Evolutionary conservation across 345 rosid genomes (phyloP), one percentile per base, ranked within the genome.

Genomic region (Moricandia arvensis): DNA sequence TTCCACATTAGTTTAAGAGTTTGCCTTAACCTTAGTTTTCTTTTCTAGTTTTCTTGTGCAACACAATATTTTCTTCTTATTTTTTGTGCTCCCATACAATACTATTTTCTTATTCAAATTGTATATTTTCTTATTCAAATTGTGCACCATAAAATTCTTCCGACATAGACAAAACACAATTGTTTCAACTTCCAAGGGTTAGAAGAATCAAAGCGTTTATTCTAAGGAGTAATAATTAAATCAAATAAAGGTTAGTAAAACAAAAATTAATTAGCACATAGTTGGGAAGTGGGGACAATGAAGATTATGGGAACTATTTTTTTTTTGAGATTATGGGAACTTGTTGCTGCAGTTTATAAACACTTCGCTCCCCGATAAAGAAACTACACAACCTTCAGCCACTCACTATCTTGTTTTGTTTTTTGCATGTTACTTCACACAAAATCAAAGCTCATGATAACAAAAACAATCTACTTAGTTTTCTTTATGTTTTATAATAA

Each of bases 131-230:
- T 41, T 41, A 38, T 4, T 41, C 15, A 12, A 41, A 6, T 12
- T 41, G 49, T 41, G 11, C 49, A 53, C 61, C 5, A 57, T 10
- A 5, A 58, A 11, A 26, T 26, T 58, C 34, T 26, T 54, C 62
- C 62, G 34, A 58, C 62, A 58, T 16, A 27, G 62, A 58, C 62
- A 12, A 58, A 27, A 58, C 62, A 58, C 62, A 58, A 58, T 58
- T 7, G 62, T 58, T 58, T 58, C 34, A 58, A 58, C 62, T 58
- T 58, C 62, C 62, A 27, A 58, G 62, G 34, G 61, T 11, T 26
- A 57, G 61, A 54, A 54, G 30, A 55, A 55, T 55, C n/a, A n/a
- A 9, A 55, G 30, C 59, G 30, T 58, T 58, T 57, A 57, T 5
- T 26, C 12, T 21, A 18, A 4, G 1, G n/a, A n/a, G n/a, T 54